Percentiles rank a stretch among this genome's conserved stretches.
These are phyloP conservation scores for Phalaenopsis hybrid DNA, from an alignment of 116 monocot species.

Conservation along the genomic window DNA sequence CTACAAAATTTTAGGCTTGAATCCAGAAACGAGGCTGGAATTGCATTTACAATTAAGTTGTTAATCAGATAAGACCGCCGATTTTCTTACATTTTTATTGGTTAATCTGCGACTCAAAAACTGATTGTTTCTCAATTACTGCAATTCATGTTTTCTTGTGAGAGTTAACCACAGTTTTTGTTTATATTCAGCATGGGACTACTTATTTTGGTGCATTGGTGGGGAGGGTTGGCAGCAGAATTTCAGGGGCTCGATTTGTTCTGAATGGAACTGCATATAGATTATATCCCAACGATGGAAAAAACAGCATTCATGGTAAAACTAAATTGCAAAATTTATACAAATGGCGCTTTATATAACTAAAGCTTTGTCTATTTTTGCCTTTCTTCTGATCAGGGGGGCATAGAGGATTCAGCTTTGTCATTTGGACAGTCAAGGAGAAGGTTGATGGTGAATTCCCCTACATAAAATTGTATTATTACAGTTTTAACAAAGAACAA, in stretches of 20 bases:
- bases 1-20: not conserved
- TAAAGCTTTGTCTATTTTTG: not conserved
- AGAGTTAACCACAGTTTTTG: not conserved
- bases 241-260: constrained; percentile 42
- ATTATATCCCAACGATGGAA: constrained; percentile 45
- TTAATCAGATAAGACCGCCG: not conserved
- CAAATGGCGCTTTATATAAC: too few relatives aligned
- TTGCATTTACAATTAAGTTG: not conserved
- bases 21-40: not conserved
- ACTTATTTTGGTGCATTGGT: constrained; percentile 71
- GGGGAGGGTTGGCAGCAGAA: constrained; percentile 73
- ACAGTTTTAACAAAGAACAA: constrained; percentile 87
- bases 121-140: not conserved
- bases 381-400: constrained; percentile 45
- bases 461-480: constrained; percentile 61
- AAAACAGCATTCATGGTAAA: constrained; percentile 38
- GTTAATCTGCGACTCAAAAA: not conserved
- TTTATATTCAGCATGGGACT: constrained; percentile 32
- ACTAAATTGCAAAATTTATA: not conserved
- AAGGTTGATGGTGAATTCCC: constrained; percentile 47
- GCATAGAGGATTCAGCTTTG: constrained; percentile 67
- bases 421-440: constrained; percentile 60
- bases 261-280: constrained; percentile 45
- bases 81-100: not conserved
- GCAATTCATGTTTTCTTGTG: not conserved